Percentiles rank a stretch among this genome's conserved stretches.
Conservation (phyloP, 257 asterid genomes). For the Rubia yunnanensis region DNA sequence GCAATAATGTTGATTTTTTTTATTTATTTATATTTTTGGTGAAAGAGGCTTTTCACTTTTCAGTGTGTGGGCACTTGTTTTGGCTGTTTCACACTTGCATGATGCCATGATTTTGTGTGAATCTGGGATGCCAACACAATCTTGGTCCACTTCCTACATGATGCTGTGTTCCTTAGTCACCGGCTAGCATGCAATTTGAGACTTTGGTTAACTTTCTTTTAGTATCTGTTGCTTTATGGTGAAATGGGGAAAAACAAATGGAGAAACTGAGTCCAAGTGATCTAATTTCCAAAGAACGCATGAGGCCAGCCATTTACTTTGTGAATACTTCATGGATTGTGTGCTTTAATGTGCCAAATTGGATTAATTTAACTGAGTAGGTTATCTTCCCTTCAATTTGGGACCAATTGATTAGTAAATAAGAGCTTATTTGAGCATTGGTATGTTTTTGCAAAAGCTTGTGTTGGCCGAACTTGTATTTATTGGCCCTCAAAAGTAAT, state of each 20-base stretch:
- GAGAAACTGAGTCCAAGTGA: background rate
- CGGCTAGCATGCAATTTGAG: background rate
- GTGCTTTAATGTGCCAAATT: background rate
- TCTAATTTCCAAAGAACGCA: background rate
- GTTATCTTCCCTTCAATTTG: background rate
- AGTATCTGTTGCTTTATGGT: background rate
- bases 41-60: background rate
- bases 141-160: slow-evolving; percentile 4
- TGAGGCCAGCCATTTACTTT: background rate
- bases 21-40: background rate
- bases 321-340: background rate
- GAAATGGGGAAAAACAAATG: background rate
- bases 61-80: background rate
- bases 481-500: background rate
- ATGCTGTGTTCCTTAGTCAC: background rate
- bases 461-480: background rate
- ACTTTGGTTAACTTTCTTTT: background rate
- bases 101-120: background rate
- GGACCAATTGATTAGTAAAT: background rate
- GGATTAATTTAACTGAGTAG: background rate
- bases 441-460: background rate
- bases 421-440: background rate
- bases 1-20: slow-evolving; percentile 5
- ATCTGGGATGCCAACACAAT: background rate
- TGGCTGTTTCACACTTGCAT: background rate